Evolutionary conservation across 768 basidiomycete species (phyloP).

Genomic region (Dioszegia hungarica): DNA sequence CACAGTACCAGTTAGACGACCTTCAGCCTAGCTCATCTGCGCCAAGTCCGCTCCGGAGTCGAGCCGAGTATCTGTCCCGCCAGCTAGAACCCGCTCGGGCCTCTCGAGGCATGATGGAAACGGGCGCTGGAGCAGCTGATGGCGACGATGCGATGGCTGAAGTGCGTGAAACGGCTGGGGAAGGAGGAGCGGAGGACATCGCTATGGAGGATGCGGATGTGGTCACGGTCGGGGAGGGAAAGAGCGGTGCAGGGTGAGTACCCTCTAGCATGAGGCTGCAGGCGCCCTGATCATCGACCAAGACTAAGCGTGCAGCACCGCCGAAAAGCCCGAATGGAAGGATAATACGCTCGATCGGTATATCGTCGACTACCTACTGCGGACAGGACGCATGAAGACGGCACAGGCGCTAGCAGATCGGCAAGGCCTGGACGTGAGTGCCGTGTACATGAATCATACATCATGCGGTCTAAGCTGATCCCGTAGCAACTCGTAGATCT

Average conservation of each 20-base stretch:
- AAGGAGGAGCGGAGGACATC: neutral
- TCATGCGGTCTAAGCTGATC: neutral
- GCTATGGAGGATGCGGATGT: neutral
- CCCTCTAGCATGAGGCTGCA: neutral
- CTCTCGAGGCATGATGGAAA: neutral
- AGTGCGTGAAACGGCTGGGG: too few relatives aligned
- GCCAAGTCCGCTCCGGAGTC: constrained; percentile 23
- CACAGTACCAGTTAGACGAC: constrained; percentile 33
- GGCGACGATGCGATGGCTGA: neutral
- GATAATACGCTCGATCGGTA: constrained; percentile 63
- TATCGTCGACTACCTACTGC: constrained; percentile 87
- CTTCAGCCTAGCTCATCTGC: constrained; percentile 22
- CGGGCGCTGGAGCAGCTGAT: neutral
- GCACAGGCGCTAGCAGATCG: constrained; percentile 72
- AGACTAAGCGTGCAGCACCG: neutral
- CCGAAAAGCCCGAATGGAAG: neutral
- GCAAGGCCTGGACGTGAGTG: constrained; percentile 71
- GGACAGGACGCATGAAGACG: constrained; percentile 70
- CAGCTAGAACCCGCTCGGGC: neutral
- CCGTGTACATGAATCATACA: neutral
- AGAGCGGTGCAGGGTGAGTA: neutral
- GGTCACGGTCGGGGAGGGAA: neutral
- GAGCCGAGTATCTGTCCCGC: constrained; percentile 24
- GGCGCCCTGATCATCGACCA: too few relatives aligned
- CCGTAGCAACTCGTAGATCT: constrained; percentile 64